phyloP scores from a whole-genome alignment of 768 basidiomycete genomes.

The Boletales sp. region DNA sequence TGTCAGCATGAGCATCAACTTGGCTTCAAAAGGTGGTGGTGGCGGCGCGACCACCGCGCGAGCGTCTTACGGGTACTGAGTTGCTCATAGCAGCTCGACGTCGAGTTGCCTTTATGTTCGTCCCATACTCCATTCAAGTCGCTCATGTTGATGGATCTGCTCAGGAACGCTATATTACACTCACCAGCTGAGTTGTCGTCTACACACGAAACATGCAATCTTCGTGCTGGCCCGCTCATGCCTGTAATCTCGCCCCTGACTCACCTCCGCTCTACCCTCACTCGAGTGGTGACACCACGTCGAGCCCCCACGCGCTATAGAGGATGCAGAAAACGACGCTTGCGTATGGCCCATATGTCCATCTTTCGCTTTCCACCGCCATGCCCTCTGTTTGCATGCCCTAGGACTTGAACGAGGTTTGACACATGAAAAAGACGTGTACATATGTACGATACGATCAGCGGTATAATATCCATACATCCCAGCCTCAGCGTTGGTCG shows the following conservation, averaged over 20 bases:
- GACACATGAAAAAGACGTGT: conserved; percentile 17
- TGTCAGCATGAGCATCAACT: conserved; percentile 41
- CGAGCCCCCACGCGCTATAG: conserved; percentile 13
- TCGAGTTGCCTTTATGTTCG: conserved; percentile 3
- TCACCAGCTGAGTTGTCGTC: conserved; percentile 16
- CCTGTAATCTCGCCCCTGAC: conserved; percentile 14
- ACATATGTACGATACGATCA: conserved; percentile 26
- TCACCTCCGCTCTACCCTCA: conserved; percentile 6
- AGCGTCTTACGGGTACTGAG: conserved; percentile 41
- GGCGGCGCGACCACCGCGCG: conserved; percentile 27
- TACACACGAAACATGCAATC: conserved; percentile 14
- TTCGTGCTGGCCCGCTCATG: conserved; percentile 18
- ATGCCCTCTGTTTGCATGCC: conserved; percentile 16
- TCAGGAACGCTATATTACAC: conserved; percentile 14
- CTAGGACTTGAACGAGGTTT: conserved; percentile 13
- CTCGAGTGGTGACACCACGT: conserved; percentile 10
- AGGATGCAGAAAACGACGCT: conserved; percentile 17
- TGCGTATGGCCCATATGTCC: conserved; percentile 17
- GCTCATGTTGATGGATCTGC: neutral
- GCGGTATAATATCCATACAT: conserved; percentile 22
- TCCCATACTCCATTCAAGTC: conserved; percentile 11
- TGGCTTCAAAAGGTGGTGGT: conserved; percentile 35
- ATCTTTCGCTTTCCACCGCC: conserved; percentile 16
- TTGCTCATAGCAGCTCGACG: neutral
- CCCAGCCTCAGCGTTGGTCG: conserved; percentile 1